A percentile compares a stretch with the other conserved stretches of the same genome.
Evolutionary conservation across 441 rosid species (phyloP).

Genomic region (Erodium moschatum): DNA sequence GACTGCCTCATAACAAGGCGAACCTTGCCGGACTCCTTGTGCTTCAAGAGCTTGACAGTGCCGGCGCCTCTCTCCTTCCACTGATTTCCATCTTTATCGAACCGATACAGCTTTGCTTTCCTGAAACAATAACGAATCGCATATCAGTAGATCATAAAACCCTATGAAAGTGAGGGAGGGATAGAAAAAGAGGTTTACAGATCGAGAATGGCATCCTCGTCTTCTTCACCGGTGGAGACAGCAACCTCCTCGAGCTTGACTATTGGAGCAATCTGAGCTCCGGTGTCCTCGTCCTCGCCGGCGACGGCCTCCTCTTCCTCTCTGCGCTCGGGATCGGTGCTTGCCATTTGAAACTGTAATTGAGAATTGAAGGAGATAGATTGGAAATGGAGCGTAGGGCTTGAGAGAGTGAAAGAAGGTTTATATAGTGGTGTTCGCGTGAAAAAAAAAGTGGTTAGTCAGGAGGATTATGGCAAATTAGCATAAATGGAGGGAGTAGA

Average conservation of each 20-base stretch:
- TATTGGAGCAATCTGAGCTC: conserved; percentile 85
- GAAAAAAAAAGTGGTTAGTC: too few species aligned
- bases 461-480: conserved; percentile 1
- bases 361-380: too few species aligned
- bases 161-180: too few species aligned
- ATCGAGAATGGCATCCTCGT: conserved; percentile 72
- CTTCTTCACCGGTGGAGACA: conserved; percentile 81
- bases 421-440: conserved; percentile 8
- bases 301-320: conserved; percentile 65
- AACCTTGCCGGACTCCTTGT: conserved; percentile 50
- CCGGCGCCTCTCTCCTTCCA: conserved; percentile 69
- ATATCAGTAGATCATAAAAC: too few species aligned
- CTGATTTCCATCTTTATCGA: conserved; percentile 66
- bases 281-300: conserved; percentile 88
- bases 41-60: conserved; percentile 38
- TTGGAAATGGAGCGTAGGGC: too few species aligned
- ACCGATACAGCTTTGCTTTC: conserved; percentile 72
- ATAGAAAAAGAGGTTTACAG: conserved; percentile 50
- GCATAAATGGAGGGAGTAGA: background rate
- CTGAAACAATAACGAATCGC: too few species aligned
- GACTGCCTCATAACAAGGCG: conserved; percentile 82
- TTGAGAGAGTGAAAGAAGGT: background rate
- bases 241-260: conserved; percentile 78
- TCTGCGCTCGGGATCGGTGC: conserved; percentile 53
- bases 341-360: conserved; percentile 38